Conservation (phyloP, 2,329 filamentous ascomycete species). For the Verticillium tricorpus region DNA sequence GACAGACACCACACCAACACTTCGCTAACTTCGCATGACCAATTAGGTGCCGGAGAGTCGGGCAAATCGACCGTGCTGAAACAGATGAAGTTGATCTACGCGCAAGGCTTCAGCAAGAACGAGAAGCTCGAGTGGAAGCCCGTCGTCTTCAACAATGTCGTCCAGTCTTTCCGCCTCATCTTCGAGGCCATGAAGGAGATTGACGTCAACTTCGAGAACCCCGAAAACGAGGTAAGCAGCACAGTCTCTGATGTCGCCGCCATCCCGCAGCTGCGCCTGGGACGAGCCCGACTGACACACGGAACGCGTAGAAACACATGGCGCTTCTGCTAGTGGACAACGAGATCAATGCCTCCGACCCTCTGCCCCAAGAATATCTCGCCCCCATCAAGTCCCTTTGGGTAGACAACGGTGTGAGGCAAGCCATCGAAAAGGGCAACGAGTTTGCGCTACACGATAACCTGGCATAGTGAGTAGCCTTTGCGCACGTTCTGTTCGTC, state of each 20-base stretch:
- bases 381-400: slow-evolving; percentile 80
- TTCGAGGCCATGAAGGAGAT: slow-evolving; percentile 88
- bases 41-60: slow-evolving; percentile 80
- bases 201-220: slow-evolving; percentile 70
- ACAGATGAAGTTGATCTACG: slow-evolving; percentile 98
- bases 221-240: slow-evolving; percentile 68
- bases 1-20: background rate
- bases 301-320: slow-evolving; percentile 62
- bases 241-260: slow-evolving; percentile 10
- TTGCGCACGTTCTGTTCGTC: background rate
- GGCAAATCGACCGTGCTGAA: slow-evolving; percentile 95
- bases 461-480: slow-evolving; percentile 71
- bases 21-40: background rate
- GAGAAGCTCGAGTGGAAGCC: slow-evolving; percentile 93
- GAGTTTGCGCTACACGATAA: slow-evolving; percentile 97
- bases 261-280: background rate
- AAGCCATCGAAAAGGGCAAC: slow-evolving; percentile 88
- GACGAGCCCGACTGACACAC: background rate
- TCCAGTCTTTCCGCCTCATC: slow-evolving; percentile 88
- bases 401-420: slow-evolving; percentile 76
- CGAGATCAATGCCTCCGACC: slow-evolving; percentile 78
- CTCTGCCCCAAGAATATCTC: slow-evolving; percentile 73
- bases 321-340: slow-evolving; percentile 72
- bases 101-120: slow-evolving; percentile 81
- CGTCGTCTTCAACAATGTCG: slow-evolving; percentile 91